Conservation (phyloP, 2,329 filamentous ascomycete species). For the Laburnicola sp. region DNA sequence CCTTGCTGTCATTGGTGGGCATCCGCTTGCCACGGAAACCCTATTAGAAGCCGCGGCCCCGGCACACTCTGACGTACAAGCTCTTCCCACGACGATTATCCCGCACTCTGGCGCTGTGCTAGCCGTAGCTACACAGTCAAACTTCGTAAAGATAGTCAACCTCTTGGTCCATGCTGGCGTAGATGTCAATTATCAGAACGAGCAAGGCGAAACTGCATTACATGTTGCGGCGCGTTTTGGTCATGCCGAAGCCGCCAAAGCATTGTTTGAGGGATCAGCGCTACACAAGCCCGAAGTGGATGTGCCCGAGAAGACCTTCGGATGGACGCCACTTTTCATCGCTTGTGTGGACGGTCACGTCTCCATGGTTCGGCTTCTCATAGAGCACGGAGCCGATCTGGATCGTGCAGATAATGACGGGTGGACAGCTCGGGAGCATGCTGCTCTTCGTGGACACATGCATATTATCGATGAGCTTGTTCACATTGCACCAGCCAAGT, state of each 20-base stretch:
- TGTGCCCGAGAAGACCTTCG: conserved; percentile 78
- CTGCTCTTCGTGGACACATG: conserved; percentile 85
- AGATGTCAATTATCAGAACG: conserved; percentile 90
- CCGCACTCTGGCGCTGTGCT: conserved; percentile 86
- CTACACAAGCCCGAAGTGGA: conserved; percentile 76
- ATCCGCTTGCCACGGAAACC: conserved; percentile 79
- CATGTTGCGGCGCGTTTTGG: conserved; percentile 91
- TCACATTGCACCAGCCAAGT: conserved; percentile 53
- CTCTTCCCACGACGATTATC: conserved; percentile 67
- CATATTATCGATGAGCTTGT: conserved; percentile 73
- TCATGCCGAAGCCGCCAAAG: conserved; percentile 75
- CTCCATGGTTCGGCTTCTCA: conserved; percentile 72
- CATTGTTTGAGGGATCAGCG: conserved; percentile 70
- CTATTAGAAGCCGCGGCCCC: conserved; percentile 81
- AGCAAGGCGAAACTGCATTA: conserved; percentile 85
- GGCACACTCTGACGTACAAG: conserved; percentile 64
- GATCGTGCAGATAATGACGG: conserved; percentile 80
- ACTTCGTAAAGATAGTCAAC: conserved; percentile 81
- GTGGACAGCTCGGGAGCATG: conserved; percentile 93
- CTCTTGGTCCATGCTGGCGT: conserved; percentile 88
- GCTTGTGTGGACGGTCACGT: conserved; percentile 87
- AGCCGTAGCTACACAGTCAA: conserved; percentile 83
- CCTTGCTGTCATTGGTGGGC: conserved; percentile 87
- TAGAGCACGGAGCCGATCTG: conserved; percentile 76
- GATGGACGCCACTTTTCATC: conserved; percentile 94